These are phyloP conservation scores for Nidularia pulvinata DNA, from an alignment of 768 basidiomycete species.

Conservation along the genomic window DNA sequence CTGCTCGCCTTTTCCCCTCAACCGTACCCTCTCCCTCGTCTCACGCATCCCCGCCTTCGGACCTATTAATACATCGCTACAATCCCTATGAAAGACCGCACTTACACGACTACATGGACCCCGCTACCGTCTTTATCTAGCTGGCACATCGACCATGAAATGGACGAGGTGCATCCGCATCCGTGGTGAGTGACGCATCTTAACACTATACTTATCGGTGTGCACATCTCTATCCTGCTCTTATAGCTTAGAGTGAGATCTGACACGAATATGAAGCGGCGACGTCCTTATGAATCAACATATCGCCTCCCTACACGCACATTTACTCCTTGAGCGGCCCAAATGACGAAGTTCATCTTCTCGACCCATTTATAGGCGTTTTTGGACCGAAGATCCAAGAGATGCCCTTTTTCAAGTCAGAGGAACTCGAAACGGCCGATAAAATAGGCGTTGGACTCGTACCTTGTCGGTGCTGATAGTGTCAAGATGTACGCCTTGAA, in stretches of 20 bases:
- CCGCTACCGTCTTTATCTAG: slow-evolving; percentile 42
- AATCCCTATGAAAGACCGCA: slow-evolving; percentile 27
- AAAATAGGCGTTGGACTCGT: slow-evolving; percentile 51
- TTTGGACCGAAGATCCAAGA: slow-evolving; percentile 44
- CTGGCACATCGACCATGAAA: slow-evolving; percentile 33
- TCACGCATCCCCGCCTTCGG: slow-evolving; percentile 20
- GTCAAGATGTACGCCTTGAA: too few relatives aligned
- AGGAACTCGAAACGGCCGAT: slow-evolving; percentile 41
- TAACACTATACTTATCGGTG: slow-evolving; percentile 46
- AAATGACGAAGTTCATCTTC: slow-evolving; percentile 43
- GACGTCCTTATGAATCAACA: slow-evolving; percentile 49
- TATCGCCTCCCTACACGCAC: slow-evolving; percentile 46
- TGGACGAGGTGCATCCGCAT: slow-evolving; percentile 8
- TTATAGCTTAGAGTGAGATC: not conserved
- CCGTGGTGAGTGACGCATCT: slow-evolving; percentile 31
- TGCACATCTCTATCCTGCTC: slow-evolving; percentile 5
- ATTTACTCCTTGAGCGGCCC: slow-evolving; percentile 52
- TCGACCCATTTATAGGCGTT: slow-evolving; percentile 31
- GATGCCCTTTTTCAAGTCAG: slow-evolving; percentile 41
- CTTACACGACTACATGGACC: slow-evolving; percentile 54
- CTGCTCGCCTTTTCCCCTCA: slow-evolving; percentile 45
- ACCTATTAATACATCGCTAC: slow-evolving; percentile 52
- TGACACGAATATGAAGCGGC: slow-evolving; percentile 30
- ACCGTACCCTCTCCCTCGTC: slow-evolving; percentile 33
- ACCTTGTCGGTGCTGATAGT: not conserved